Base-by-base conservation (phyloP, 805 yeast species). In the Teunomyces barrocoloradensis region DNA sequence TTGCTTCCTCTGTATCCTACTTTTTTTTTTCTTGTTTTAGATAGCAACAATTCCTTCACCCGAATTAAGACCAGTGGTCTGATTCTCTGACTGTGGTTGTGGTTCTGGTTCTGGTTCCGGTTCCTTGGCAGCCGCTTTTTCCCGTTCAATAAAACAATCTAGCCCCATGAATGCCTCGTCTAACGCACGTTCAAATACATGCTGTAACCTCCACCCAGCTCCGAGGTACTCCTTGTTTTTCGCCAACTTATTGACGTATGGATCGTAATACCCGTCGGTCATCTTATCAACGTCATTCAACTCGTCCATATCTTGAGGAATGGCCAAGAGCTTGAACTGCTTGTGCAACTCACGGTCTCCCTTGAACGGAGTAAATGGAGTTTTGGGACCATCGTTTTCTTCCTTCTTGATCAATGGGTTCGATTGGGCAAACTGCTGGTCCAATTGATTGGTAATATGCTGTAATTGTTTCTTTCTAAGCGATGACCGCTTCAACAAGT, bases 361-460 rank as follows among this genome's bases (percentile, higher is more conserved):
- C 60, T 85, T 83, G 68, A 92, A 92, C 6, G 98, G 98, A 9
- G 98, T 90, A 64, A 91, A 92, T 13, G 98, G 98, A 6, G 64
- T 55, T 35, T 48, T 49, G 38, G 42, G 45, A 12, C 52, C 61
- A 9, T 49, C 60, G 25, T 60, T 65, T 27, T 49, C 53, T 12
- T 59, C 54, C 30, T 59, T 53, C 32, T 61, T 44, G 58, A 69
- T 37, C 57, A 63, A 52, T 13, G 68, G 61, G 36, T 64, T 58
- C 40, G 57, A 37, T 45, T 60, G 57, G 53, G 69, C 64, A 47
- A 70, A 68, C 52, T 65, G 69, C 40, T 65, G 68, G 46, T 73
- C 77, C 45, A 72, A 59, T 55, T 84, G 87, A 51, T 78, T 82
- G 49, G 84, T 80, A 15, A 85, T 78, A 52, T 78, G 78, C 52